Evolutionary conservation across 257 asterid species (phyloP).

Genomic region (Plectranthus barbatus): DNA sequence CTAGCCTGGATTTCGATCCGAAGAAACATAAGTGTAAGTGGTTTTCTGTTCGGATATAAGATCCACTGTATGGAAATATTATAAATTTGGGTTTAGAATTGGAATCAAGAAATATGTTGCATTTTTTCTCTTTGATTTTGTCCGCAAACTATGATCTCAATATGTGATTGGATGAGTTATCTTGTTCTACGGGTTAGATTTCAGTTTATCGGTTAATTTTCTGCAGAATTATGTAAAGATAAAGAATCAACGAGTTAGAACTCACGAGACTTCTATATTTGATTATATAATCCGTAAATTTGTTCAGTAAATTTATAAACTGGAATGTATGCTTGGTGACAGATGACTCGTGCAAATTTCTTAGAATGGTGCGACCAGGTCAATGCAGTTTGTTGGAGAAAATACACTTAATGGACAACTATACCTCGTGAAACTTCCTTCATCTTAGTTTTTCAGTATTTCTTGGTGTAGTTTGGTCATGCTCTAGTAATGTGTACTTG

Average conservation of each 20-base stretch:
- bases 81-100: neutral
- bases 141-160: neutral
- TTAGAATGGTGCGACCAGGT: neutral
- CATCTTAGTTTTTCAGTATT: neutral
- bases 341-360: neutral
- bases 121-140: neutral
- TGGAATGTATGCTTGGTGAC: neutral
- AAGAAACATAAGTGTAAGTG: neutral
- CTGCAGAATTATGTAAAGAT: conserved; percentile 1
- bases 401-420: neutral
- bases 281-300: neutral
- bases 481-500: neutral
- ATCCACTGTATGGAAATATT: neutral
- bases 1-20: neutral
- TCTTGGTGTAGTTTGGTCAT: conserved; percentile 4
- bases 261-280: conserved; percentile 1
- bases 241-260: neutral
- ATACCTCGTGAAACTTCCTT: neutral
- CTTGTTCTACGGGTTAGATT: neutral
- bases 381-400: neutral
- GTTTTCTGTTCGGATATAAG: neutral
- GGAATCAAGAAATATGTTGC: neutral
- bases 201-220: neutral
- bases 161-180: neutral
- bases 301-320: neutral